phyloP scores from a whole-genome alignment of 2,329 filamentous ascomycete species.

The Chrysosphaeria jannelii region DNA sequence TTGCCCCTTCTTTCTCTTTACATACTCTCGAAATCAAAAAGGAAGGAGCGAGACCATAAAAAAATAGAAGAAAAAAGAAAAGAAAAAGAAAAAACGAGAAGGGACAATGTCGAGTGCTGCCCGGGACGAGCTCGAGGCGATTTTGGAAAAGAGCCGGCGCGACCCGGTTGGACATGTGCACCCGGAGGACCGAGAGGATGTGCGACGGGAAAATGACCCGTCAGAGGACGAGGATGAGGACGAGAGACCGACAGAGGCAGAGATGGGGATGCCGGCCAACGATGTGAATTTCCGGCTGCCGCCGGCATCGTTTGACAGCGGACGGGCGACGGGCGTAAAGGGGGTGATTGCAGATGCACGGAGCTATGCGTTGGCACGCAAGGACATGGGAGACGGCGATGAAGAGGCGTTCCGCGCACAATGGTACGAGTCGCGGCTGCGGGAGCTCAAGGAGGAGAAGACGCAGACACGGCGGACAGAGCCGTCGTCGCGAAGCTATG shows the following conservation, averaged over 20 bases:
- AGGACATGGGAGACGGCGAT: slow-evolving; percentile 24
- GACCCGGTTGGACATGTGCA: slow-evolving; percentile 10
- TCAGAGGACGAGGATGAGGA: slow-evolving; percentile 11
- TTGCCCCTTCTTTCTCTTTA: too few relatives aligned
- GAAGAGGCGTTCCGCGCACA: slow-evolving; percentile 58
- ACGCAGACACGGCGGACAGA: slow-evolving; percentile 36
- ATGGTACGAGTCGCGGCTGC: slow-evolving; percentile 57
- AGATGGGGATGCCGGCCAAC: slow-evolving; percentile 31
- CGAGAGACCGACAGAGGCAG: slow-evolving; percentile 26
- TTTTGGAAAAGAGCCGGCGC: slow-evolving; percentile 25
- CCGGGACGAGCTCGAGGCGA: slow-evolving; percentile 34
- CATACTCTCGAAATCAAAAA: too few relatives aligned
- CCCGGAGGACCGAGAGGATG: slow-evolving; percentile 1
- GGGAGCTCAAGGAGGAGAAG: slow-evolving; percentile 40
- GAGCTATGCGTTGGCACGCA: slow-evolving; percentile 38
- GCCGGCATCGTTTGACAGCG: slow-evolving; percentile 29
- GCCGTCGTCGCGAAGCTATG: slow-evolving; percentile 50
- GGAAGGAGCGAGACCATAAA: too few relatives aligned
- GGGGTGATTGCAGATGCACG: slow-evolving; percentile 65
- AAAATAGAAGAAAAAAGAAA: too few relatives aligned
- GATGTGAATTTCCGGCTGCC: slow-evolving; percentile 26
- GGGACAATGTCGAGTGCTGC: slow-evolving; percentile 23
- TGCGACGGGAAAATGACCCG: slow-evolving; percentile 5
- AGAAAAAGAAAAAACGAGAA: too few relatives aligned
- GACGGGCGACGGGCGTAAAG: slow-evolving; percentile 53